Evolutionary conservation across 1,139 yeast genomes (phyloP), one percentile per base, ranked within the genome.

Genomic region (Yamadazyma friedrichii): DNA sequence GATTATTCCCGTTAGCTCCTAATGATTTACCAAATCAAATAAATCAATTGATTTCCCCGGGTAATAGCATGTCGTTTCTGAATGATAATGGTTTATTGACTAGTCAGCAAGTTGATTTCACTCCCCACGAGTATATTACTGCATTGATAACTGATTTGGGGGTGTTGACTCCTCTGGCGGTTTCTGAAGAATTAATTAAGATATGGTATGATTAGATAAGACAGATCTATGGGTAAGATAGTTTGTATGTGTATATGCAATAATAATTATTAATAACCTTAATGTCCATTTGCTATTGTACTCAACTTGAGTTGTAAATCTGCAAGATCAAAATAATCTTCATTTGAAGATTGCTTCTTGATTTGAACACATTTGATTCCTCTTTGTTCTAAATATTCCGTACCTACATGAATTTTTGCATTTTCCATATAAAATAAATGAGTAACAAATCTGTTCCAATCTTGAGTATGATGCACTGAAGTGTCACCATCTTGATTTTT

Each of bases 91-190:
- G 60, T 24, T 50, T 62, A 38, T 59, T 69, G 37, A 62, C 61
- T 16, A 61, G 62, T n/a, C 75, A 69, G 38, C 59, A 67, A 45
- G 80, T 89, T 40, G 99, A 94, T 62, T 93, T 89, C 64, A 94
- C 99, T 0, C 96, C 97, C 10, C 97, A 93, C 60, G 95, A 91
- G 54, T 88, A 84, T 58, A 87, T 94, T 40, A 93, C 98, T 2
- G 98, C 98, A 4, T 75, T 94, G 53, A 88, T 94, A 47, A 93
- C 98, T 1, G 99, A 94, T 62, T 73, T 94, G 52, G 99, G 98
- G 13, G 97, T 93, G 1, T 74, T 94, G 54, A 93, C 98, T 8
- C 97, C 99, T 5, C 84, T 95, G 47, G 98, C 98, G 0, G 98
- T 94, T 31, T 85, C 96, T 26, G 98, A 94, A 63, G 99, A 94